Evolutionary conservation across 768 basidiomycete species (phyloP), one percentile per base, ranked within the genome.

Genomic region (Neoboletus subvelutipes): DNA sequence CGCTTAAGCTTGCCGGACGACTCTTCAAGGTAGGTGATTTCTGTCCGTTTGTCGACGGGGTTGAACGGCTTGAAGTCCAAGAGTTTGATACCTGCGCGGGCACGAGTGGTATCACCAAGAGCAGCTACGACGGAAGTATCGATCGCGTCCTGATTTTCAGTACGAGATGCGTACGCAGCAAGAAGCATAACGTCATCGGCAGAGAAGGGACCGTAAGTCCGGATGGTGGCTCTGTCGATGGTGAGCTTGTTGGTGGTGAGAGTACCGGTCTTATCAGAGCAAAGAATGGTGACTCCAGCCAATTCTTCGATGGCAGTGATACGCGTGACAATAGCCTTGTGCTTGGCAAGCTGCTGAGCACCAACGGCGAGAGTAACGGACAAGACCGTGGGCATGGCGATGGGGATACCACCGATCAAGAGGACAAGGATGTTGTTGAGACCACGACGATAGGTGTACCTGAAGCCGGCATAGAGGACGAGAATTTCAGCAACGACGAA

Each of bases 61-160:
- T 98, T 97, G 85, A 98, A 98, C 5, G 95, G 95, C 81, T 97
- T 98, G 83, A 98, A 98, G 76, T 98, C 95, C 70, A 98, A 81
- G 45, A 98, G 87, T 73, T 91, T 94, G 79, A 98, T 97, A 36
- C 94, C 94, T 50, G 83, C 83, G 62, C 94, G 94, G 57, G 96
- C 95, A 54, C 83, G 83, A 42, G 73, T 34, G 2, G 83, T 66
- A 69, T 94, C 88, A 41, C 86, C 86, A 49, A 94, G 79, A 45
- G 93, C 90, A 51, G 79, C 75, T 43, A 95, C 88, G 60, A 96
- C 92, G 56, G 92, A 91, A 10, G 81, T 71, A 72, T 98, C 96
- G 68, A 98, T 98, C 46, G 96, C 96, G 67, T 98, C 96, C 80
- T 95, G 93, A 80, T 98, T 98, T 84, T 98, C 96, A 42, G 93